Evolutionary conservation across 495 filamentous ascomycete species (phyloP).

Genomic region (Hypoxylon subgilvum): DNA sequence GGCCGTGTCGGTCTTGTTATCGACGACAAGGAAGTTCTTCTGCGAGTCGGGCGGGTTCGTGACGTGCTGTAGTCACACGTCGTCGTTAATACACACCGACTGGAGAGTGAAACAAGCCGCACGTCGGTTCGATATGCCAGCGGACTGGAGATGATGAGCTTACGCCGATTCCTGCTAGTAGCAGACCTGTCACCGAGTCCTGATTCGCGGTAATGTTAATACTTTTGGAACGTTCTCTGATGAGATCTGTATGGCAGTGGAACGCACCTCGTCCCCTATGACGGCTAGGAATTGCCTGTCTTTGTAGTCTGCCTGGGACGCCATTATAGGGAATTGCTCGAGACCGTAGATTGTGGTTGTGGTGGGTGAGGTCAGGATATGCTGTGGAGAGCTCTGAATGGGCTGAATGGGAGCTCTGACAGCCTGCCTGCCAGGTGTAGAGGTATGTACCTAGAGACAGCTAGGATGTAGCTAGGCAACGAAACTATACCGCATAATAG

Average conservation of each 20-base stretch:
- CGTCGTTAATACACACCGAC: constrained; percentile 15
- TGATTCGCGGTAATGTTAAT: constrained; percentile 38
- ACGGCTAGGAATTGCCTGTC: constrained; percentile 96
- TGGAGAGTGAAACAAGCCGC: constrained; percentile 2
- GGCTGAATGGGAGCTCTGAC: constrained; percentile 15
- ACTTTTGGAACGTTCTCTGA: constrained; percentile 36
- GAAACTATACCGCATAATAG: too few species aligned
- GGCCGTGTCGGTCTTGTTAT: constrained; percentile 84
- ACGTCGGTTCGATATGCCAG: neutral
- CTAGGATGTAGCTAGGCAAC: too few species aligned
- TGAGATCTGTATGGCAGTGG: neutral
- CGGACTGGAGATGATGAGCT: constrained; percentile 38
- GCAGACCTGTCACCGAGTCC: constrained; percentile 93
- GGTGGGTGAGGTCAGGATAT: constrained; percentile 2
- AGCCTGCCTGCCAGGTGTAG: constrained; percentile 4
- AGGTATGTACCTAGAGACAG: too few species aligned
- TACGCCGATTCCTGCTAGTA: constrained; percentile 95
- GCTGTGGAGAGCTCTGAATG: neutral
- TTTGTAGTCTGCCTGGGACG: constrained; percentile 70
- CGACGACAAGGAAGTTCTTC: constrained; percentile 97
- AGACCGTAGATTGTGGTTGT: constrained; percentile 8
- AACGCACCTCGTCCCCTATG: constrained; percentile 90
- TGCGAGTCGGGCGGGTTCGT: constrained; percentile 74
- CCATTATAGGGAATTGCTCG: constrained; percentile 51
- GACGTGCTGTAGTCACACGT: constrained; percentile 41